Conservation (phyloP, 1,284 basidiomycete species). For the Ceratobasidium sp. region DNA sequence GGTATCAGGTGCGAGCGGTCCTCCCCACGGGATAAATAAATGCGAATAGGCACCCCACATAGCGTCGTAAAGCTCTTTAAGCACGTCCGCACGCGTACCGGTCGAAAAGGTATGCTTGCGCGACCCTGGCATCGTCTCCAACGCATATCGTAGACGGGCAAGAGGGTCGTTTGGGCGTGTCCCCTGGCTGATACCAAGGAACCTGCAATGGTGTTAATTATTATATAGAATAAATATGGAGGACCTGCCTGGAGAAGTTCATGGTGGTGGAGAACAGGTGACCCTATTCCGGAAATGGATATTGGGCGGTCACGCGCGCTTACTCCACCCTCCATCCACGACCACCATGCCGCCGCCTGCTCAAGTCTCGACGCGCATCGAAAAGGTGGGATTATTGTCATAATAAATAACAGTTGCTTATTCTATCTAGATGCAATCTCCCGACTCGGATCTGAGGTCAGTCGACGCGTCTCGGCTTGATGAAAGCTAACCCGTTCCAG, state of each 20-base stretch:
- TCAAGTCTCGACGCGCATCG: slow-evolving; percentile 82
- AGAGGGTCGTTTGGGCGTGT: slow-evolving; percentile 65
- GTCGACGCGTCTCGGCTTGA: slow-evolving; percentile 46
- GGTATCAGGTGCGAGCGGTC: slow-evolving; percentile 70
- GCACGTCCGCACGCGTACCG: slow-evolving; percentile 78
- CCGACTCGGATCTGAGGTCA: slow-evolving; percentile 85
- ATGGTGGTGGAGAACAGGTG: slow-evolving; percentile 34
- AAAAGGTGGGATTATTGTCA: slow-evolving; percentile 68
- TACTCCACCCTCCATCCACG: slow-evolving; percentile 36
- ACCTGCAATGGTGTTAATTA: slow-evolving; percentile 18
- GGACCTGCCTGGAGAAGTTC: slow-evolving; percentile 41
- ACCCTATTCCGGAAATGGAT: not conserved
- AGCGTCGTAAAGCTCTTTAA: slow-evolving; percentile 81
- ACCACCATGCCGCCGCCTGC: slow-evolving; percentile 82
- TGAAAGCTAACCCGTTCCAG: slow-evolving; percentile 62
- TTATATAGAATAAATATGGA: not conserved
- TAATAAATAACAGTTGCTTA: slow-evolving; percentile 39
- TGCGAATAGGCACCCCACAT: slow-evolving; percentile 82
- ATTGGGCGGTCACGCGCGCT: slow-evolving; percentile 45
- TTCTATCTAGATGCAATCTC: slow-evolving; percentile 78
- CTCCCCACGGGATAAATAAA: slow-evolving; percentile 73
- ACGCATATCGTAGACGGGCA: slow-evolving; percentile 75
- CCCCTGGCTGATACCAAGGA: slow-evolving; percentile 46
- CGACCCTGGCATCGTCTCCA: slow-evolving; percentile 83
- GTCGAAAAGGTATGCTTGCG: slow-evolving; percentile 81